Evolutionary conservation across 495 filamentous ascomycete genomes (phyloP).

Genomic region (Sphaerosporella brunnea): DNA sequence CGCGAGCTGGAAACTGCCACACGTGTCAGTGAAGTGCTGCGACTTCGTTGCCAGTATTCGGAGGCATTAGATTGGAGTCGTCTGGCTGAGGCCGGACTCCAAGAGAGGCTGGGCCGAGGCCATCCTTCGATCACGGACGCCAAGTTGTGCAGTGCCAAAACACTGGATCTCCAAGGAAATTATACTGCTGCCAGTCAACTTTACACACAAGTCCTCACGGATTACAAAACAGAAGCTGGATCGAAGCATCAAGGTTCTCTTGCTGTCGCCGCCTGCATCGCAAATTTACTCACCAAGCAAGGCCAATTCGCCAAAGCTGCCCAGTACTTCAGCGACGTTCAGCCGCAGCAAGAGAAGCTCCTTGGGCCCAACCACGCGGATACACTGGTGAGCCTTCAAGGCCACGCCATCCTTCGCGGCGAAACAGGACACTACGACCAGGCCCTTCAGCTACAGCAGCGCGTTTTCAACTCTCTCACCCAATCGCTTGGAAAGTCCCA

Average conservation of each 20-base stretch:
- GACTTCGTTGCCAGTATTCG: background rate
- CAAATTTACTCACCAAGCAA: background rate
- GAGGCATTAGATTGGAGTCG: background rate
- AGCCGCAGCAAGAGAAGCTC: background rate
- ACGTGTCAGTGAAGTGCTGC: background rate
- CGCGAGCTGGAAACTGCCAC: background rate
- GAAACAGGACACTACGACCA: background rate
- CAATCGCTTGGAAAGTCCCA: background rate
- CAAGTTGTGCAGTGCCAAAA: background rate
- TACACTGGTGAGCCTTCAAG: background rate
- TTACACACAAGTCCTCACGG: background rate
- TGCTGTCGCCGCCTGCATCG: background rate
- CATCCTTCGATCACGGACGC: background rate
- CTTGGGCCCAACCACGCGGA: background rate
- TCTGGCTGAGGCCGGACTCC: background rate
- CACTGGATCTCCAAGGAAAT: background rate
- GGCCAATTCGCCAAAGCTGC: background rate
- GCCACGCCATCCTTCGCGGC: background rate
- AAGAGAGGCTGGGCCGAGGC: constrained; percentile 3
- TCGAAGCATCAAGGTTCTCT: background rate
- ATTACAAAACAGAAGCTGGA: background rate
- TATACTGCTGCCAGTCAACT: background rate
- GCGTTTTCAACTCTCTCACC: background rate
- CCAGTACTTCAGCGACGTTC: background rate
- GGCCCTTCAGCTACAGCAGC: background rate